Conservation (phyloP, 176 grass and related monocot species). For the Echinochloa phyllopogon region DNA sequence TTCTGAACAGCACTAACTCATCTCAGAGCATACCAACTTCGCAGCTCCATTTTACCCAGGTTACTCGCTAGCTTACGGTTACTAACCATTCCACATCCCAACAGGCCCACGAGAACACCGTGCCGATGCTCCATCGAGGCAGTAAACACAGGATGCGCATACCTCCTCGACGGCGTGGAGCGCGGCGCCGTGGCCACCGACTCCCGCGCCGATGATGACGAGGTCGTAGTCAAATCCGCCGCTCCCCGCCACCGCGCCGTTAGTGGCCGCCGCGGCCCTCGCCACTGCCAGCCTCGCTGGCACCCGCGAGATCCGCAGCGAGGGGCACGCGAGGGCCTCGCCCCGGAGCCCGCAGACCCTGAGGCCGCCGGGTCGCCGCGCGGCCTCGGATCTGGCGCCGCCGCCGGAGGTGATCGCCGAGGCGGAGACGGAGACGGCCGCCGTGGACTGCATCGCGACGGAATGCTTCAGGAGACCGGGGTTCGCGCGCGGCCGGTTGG, state of each 20-base stretch:
- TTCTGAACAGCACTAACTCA: background rate
- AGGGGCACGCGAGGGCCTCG: constrained; percentile 40
- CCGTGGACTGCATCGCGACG: constrained; percentile 51
- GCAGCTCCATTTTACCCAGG: background rate
- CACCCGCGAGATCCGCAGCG: constrained; percentile 37
- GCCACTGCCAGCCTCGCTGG: constrained; percentile 10
- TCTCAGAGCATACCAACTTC: background rate
- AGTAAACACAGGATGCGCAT: background rate
- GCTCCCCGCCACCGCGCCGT: constrained; percentile 39
- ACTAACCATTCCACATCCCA: background rate
- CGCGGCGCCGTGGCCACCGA: constrained; percentile 82
- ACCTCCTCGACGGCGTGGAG: constrained; percentile 94
- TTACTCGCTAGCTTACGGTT: background rate
- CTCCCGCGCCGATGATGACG: constrained; percentile 84
- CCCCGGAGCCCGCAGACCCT: constrained; percentile 57
- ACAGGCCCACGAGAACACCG: background rate
- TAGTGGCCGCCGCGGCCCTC: constrained; percentile 42
- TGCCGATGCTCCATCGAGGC: background rate
- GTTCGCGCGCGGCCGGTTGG: background rate
- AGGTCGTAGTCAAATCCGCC: constrained; percentile 85
- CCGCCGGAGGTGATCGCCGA: constrained; percentile 36
- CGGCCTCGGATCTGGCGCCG: constrained; percentile 37
- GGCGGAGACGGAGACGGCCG: constrained; percentile 53
- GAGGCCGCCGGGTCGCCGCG: constrained; percentile 15
- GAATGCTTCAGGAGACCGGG: background rate